Percentiles rank a stretch among this genome's conserved stretches.
Conservation (phyloP, 208 protist species). For the Blechomonas ayalai region DNA sequence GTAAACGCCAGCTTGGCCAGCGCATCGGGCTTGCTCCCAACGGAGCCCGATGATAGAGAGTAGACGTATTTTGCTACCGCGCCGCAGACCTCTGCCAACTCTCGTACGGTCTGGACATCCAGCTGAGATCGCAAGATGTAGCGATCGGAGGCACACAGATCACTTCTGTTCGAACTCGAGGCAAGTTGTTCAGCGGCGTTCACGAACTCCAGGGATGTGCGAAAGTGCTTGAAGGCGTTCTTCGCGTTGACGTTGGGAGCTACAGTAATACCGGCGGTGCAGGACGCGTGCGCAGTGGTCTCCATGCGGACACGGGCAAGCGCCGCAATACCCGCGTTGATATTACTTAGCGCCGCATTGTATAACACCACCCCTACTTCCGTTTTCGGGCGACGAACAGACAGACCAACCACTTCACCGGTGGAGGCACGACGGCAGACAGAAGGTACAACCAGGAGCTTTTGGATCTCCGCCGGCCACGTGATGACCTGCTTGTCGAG, state of each 20-base stretch:
- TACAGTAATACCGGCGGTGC: not conserved
- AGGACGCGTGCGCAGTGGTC: conserved; percentile 5
- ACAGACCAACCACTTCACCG: too few species aligned
- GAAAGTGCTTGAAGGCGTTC: conserved; percentile 38
- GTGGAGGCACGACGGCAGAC: too few species aligned
- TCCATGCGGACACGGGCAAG: conserved; percentile 16
- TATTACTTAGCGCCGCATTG: conserved; percentile 40
- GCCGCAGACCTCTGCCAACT: conserved; percentile 23
- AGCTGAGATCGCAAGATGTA: conserved; percentile 23
- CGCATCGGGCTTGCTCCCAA: conserved; percentile 33
- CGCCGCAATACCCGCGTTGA: conserved; percentile 26
- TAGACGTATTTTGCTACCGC: conserved; percentile 66
- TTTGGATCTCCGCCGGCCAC: conserved; percentile 39
- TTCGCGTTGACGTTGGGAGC: conserved; percentile 38
- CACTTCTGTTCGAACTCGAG: conserved; percentile 3
- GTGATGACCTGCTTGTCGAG: conserved; percentile 25
- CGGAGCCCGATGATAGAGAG: conserved; percentile 36
- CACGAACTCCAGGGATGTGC: conserved; percentile 18
- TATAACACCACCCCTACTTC: conserved; percentile 54
- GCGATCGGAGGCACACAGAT: conserved; percentile 20
- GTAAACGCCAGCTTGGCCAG: conserved; percentile 45
- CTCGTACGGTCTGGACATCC: conserved; percentile 19
- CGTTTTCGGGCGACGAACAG: conserved; percentile 18
- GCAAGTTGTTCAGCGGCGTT: conserved; percentile 16
- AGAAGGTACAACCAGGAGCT: conserved; percentile 16